Base-by-base conservation (phyloP, 176 grass and related monocot species). In the Alloteropsis semialata region DNA sequence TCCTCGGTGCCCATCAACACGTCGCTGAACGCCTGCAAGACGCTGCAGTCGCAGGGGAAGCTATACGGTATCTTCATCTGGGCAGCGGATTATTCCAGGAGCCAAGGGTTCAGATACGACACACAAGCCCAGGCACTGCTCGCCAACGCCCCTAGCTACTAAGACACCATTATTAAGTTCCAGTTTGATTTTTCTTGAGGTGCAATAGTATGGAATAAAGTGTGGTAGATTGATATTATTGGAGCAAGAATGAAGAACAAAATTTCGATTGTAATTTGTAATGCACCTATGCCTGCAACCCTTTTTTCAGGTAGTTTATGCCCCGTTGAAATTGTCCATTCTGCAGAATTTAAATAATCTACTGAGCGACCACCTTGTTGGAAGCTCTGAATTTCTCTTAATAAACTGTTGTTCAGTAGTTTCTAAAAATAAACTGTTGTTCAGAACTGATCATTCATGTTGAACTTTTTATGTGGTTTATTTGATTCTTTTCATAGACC, bases 21-120 rank as follows among this genome's bases (percentile, higher is more conserved):
- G 15, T 82, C 86, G 38, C 44, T 97, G 4, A 82, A 14, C 7
- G 90, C 95, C 1, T 94, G 92, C 51, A 63, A 69, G 57, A 75
- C 63, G 1, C 88, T 97, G 45, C 84, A 97, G 87, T 29, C 39
- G 60, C 64, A 91, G 49, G 77, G 77, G 3, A 92, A 87, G 84
- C 92, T 97, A 22, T 84, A 58, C 12, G 95, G 92, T 5, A 94
- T 97, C 77, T 97, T 97, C 74, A 78, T 91, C 72, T 97, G 92
- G 90, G 84, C 88, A 16, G 95, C 95, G 0, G 95, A 97, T 67
- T 51, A 84, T 17, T 97, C 95, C 0, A 70, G 44, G 60, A 74
- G 29, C 13, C 33, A 92, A 33, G 92, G 83, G 3, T 97, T 97
- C 87, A 83, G 74, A 65, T 97, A 92, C 29, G 95, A 97, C 8